These are phyloP conservation scores for Ophiostoma perfectum DNA, from an alignment of 2,329 filamentous ascomycete species.

Conservation along the genomic window DNA sequence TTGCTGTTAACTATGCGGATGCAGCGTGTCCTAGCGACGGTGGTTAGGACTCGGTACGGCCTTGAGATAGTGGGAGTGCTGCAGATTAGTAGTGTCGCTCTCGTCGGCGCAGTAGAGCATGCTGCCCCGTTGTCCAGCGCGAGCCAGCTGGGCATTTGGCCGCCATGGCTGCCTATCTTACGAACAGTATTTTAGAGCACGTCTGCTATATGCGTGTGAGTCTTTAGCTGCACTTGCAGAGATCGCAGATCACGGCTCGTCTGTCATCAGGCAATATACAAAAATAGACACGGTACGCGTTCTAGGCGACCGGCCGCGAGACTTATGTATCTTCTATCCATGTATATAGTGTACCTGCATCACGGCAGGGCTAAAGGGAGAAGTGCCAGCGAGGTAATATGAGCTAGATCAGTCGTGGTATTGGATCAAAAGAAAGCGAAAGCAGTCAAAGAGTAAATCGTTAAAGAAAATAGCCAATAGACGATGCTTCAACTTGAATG, in stretches of 20 bases:
- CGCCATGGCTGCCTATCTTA: conserved; percentile 24
- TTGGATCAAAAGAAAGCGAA: no score
- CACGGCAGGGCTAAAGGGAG: background rate
- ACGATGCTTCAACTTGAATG: no score
- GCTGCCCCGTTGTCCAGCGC: conserved; percentile 32
- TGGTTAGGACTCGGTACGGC: background rate
- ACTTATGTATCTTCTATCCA: background rate
- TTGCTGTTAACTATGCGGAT: conserved; percentile 39
- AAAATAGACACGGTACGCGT: no score
- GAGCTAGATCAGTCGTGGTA: background rate
- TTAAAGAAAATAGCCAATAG: no score
- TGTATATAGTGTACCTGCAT: background rate
- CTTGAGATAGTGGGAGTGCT: background rate
- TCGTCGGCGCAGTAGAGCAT: conserved; percentile 38
- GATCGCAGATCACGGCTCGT: no score
- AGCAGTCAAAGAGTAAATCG: no score
- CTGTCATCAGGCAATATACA: no score
- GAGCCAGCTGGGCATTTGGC: conserved; percentile 38
- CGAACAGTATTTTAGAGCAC: no score
- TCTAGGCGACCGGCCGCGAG: no score
- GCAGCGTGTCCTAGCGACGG: background rate
- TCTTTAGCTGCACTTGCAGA: no score
- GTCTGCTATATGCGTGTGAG: no score
- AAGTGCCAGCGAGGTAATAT: background rate
- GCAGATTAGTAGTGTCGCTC: conserved; percentile 28